Evolutionary conservation across 1,284 basidiomycete genomes (phyloP).

Genomic region (Trichosporon asahii): DNA sequence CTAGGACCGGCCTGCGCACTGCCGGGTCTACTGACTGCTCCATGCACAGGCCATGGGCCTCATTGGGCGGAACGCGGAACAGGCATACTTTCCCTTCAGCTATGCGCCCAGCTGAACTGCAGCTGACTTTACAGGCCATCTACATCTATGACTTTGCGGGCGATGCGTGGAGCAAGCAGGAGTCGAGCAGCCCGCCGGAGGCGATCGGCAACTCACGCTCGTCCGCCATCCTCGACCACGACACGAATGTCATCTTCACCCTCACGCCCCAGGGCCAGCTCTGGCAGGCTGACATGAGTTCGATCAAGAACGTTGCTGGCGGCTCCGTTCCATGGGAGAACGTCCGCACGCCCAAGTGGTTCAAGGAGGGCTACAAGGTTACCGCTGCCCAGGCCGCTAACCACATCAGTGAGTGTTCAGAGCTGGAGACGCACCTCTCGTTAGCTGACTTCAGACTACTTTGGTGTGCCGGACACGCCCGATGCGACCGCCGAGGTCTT

Average conservation of each 20-base stretch:
- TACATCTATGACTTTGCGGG: conserved; percentile 51
- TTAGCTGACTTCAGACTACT: conserved; percentile 58
- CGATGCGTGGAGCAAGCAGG: conserved; percentile 50
- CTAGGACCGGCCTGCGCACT: not conserved
- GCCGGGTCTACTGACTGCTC: not conserved
- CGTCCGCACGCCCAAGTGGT: conserved; percentile 59
- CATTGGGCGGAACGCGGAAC: not conserved
- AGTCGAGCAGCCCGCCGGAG: conserved; percentile 41
- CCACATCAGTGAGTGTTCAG: conserved; percentile 42
- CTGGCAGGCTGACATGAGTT: conserved; percentile 65
- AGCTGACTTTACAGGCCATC: conserved; percentile 27
- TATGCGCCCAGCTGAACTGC: too few relatives aligned
- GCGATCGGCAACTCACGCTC: conserved; percentile 44
- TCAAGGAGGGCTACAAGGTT: conserved; percentile 44
- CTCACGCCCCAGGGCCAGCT: conserved; percentile 29
- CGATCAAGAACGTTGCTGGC: conserved; percentile 59
- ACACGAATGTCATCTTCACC: conserved; percentile 73
- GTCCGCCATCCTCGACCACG: conserved; percentile 72
- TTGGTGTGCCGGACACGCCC: conserved; percentile 64
- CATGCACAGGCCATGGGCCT: not conserved
- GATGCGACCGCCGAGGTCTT: conserved; percentile 72
- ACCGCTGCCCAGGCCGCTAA: conserved; percentile 46
- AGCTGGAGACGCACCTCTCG: not conserved
- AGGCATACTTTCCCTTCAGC: not conserved
- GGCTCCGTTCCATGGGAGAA: conserved; percentile 62